Conservation (phyloP, 2,329 filamentous ascomycete species). For the Cordyceps militaris region DNA sequence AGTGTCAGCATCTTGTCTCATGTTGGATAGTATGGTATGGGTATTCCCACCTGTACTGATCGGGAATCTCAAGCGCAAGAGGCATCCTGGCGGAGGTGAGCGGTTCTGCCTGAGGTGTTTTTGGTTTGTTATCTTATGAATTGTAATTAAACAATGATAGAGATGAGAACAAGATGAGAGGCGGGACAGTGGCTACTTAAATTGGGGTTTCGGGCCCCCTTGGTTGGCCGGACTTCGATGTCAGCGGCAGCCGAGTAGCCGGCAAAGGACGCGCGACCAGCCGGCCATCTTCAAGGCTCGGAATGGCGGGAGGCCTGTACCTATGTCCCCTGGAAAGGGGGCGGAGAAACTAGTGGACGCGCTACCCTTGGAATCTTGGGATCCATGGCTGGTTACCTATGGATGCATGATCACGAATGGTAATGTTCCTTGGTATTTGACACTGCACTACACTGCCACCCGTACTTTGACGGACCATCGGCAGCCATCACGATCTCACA, state of each 20-base stretch:
- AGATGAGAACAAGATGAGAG: neutral
- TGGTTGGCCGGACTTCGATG: neutral
- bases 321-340: no score
- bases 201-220: neutral
- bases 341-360: neutral
- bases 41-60: slow-evolving; percentile 42
- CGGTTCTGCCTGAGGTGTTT: no score
- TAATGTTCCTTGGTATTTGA: no score
- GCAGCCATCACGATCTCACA: no score
- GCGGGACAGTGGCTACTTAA: no score
- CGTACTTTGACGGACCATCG: neutral
- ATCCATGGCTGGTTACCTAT: neutral
- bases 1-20: neutral
- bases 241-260: neutral
- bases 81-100: slow-evolving; percentile 32
- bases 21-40: neutral
- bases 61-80: slow-evolving; percentile 36
- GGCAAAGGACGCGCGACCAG: neutral
- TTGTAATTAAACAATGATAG: slow-evolving; percentile 1
- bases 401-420: neutral
- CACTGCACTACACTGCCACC: no score
- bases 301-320: no score
- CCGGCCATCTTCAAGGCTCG: slow-evolving; percentile 7
- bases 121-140: neutral
- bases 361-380: neutral